These are phyloP conservation scores for Amylostereum chailletii DNA, from an alignment of 1,284 basidiomycete species.

Conservation along the genomic window DNA sequence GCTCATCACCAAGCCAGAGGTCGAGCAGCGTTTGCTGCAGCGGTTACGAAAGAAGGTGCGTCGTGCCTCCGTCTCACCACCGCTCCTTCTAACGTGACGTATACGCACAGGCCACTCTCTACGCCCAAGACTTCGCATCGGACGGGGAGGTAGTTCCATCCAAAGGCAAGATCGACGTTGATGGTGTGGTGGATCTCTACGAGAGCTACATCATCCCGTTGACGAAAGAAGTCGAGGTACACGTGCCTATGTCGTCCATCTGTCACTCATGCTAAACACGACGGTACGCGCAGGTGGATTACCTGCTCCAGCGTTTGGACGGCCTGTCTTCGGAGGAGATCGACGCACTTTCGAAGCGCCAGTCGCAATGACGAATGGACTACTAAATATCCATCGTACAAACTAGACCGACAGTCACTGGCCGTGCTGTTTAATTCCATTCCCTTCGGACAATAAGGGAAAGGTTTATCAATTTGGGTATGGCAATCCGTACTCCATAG, in stretches of 20 bases:
- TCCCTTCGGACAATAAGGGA: no score
- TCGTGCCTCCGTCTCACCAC: background rate
- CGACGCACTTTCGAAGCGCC: conserved; percentile 42
- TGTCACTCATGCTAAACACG: no score
- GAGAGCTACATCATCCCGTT: conserved; percentile 93
- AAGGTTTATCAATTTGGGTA: no score
- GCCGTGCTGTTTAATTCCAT: no score
- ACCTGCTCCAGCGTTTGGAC: conserved; percentile 79
- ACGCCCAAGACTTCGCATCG: conserved; percentile 83
- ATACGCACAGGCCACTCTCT: conserved; percentile 58
- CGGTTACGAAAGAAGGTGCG: conserved; percentile 75
- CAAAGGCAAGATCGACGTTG: conserved; percentile 79
- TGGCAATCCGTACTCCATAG: no score
- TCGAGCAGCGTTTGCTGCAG: conserved; percentile 83
- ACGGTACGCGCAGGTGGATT: conserved; percentile 65
- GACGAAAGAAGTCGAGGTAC: conserved; percentile 96
- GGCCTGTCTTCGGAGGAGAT: conserved; percentile 76
- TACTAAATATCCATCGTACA: no score
- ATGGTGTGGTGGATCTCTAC: conserved; percentile 89
- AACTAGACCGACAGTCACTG: no score
- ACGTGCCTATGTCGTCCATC: conserved; percentile 15
- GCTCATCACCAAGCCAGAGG: conserved; percentile 94
- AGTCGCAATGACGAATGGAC: no score
- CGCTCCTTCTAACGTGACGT: background rate
- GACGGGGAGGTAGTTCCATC: conserved; percentile 49